Base-by-base conservation (phyloP, 169 alveolate genomes). In the Plasmodium inui region DNA sequence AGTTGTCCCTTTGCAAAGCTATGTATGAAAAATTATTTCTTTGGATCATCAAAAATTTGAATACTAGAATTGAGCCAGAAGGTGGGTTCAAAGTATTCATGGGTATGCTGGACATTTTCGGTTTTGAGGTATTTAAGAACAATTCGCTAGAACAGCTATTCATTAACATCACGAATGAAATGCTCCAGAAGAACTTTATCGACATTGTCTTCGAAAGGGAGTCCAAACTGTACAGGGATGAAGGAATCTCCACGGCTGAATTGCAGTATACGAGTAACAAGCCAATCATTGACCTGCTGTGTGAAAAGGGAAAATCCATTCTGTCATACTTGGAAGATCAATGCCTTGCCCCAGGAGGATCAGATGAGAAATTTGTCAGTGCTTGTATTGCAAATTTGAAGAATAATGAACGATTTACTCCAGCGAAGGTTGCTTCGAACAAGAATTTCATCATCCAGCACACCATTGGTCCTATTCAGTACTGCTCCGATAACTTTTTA, bases 51-150 rank as follows among this genome's bases (percentile, higher is more conserved):
- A 97, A 93, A 80, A 98, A 97, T 92, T 96, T 99, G 96, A 99
- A 99, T 97, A 91, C 96, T 22, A 97, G 98, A 50, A 98, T 99
- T 72, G 97, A 97, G 78, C 99, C 98, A 70, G 96, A 97, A 30
- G 96, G 93, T 10, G 98, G 98, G 34, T 96, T 97, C 82, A 96
- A 96, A 61, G 93, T 67, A 30, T 98, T 98, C 88, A 98, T 99
- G 93, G 99, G 99, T 46, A 96, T 99, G 94, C 94, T 99, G 19
- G 99, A 99, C 96, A 98, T 98, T 34, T 98, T 98, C 94, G 99
- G 99, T 1, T 99, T 98, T 96, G 99, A 99, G 95, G 98, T 97
- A 70, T 98, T 99, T 92, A 97, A 97, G 85, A 97, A 97, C 82
- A 99, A 99, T 96, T 96, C 99, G 72, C 97, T 99, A 67, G 99